Percentiles rank a stretch among this genome's conserved stretches.
Evolutionary conservation across 208 protist species (phyloP).

Genomic region (Porcisia deanei): DNA sequence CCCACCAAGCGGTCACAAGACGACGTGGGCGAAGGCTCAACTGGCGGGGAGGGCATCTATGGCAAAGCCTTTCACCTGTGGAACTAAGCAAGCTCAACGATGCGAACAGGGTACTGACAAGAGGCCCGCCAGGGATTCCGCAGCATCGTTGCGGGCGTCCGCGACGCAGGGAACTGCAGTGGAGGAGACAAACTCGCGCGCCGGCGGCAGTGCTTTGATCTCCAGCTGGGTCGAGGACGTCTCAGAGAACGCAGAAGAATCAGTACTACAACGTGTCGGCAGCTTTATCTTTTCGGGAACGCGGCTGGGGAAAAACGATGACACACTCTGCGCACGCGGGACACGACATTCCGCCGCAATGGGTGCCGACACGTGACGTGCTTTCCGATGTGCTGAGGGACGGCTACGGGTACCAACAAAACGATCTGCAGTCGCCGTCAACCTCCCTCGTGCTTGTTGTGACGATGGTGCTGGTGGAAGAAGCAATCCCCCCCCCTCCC

Average conservation of each 20-base stretch:
- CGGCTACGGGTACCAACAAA: slow-evolving; percentile 12
- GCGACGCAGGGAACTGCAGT: neutral
- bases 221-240: neutral
- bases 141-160: neutral
- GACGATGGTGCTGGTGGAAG: slow-evolving; percentile 69
- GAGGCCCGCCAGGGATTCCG: neutral
- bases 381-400: slow-evolving; percentile 42
- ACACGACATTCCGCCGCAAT: slow-evolving; percentile 33
- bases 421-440: neutral
- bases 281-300: slow-evolving; percentile 60
- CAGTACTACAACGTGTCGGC: slow-evolving; percentile 15
- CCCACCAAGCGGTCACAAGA: slow-evolving; percentile 3
- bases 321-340: slow-evolving; percentile 34
- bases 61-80: neutral
- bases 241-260: neutral
- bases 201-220: neutral
- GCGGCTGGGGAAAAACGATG: slow-evolving; percentile 43
- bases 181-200: neutral
- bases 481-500: slow-evolving; percentile 30
- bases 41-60: neutral
- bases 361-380: slow-evolving; percentile 35
- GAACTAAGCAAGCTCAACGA: neutral
- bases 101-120: neutral
- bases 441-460: slow-evolving; percentile 30
- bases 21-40: neutral